phyloP scores from a whole-genome alignment of 2,329 filamentous ascomycete genomes.

The Colletotrichum orbiculare region DNA sequence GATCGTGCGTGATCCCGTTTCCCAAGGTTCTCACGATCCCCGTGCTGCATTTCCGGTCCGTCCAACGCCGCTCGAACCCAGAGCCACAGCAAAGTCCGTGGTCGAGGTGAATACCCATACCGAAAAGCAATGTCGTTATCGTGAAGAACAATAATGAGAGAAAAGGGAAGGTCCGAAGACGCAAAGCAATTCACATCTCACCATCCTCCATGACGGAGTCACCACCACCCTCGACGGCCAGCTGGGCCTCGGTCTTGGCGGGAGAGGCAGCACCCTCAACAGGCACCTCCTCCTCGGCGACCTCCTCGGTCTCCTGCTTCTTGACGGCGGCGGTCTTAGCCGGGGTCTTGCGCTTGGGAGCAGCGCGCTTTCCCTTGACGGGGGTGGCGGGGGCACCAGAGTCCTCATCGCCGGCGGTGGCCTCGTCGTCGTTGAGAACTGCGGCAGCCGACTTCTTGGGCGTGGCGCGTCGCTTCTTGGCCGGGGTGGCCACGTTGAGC shows the following conservation, averaged over 20 bases:
- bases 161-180: not conserved
- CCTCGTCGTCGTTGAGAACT: not conserved
- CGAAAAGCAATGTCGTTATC: not conserved
- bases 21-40: no score
- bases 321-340: not conserved
- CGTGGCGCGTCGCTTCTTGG: slow-evolving; percentile 28
- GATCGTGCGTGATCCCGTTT: no score
- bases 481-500: slow-evolving; percentile 23
- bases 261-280: slow-evolving; percentile 4
- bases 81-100: not conserved
- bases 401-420: slow-evolving; percentile 11
- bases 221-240: slow-evolving; percentile 15
- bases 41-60: no score
- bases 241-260: slow-evolving; percentile 21
- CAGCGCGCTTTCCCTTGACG: slow-evolving; percentile 30
- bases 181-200: slow-evolving; percentile 2
- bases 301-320: not conserved
- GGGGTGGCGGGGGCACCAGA: slow-evolving; percentile 15
- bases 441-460: slow-evolving; percentile 23
- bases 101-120: not conserved
- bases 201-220: slow-evolving; percentile 20
- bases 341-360: slow-evolving; percentile 18
- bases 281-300: slow-evolving; percentile 18
- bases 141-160: no score
- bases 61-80: not conserved